phyloP scores from a whole-genome alignment of 108 stramenopile species.

The Cylindrotheca closterium region DNA sequence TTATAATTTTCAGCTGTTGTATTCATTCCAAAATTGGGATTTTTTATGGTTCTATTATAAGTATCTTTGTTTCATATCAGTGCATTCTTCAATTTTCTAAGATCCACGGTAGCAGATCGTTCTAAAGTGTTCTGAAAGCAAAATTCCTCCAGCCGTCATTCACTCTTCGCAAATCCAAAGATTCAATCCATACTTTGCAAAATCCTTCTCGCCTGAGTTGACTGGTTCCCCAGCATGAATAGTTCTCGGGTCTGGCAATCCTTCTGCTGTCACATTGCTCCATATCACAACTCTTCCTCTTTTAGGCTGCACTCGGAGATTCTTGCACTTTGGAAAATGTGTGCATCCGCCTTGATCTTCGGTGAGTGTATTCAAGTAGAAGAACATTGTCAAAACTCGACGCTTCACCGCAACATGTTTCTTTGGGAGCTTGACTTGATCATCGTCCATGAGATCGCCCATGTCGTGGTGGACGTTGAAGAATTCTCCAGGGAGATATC shows the following conservation, averaged over 20 bases:
- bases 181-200: conserved; percentile 63
- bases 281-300: conserved; percentile 57
- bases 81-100: no score
- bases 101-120: no score
- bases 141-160: no score
- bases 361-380: conserved; percentile 53
- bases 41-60: no score
- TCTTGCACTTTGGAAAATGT: conserved; percentile 38
- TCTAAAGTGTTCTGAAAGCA: no score
- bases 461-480: conserved; percentile 74
- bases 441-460: conserved; percentile 49
- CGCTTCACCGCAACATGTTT: conserved; percentile 38
- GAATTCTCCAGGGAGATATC: conserved; percentile 60
- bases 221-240: conserved; percentile 62
- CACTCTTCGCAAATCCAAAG: conserved; percentile 68
- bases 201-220: not conserved
- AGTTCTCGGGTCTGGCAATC: conserved; percentile 47
- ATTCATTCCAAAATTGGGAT: no score
- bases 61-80: no score
- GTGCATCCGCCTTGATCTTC: conserved; percentile 46
- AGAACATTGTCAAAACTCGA: conserved; percentile 64
- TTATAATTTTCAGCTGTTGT: no score
- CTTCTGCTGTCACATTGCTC: conserved; percentile 44
- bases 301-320: conserved; percentile 48
- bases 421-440: conserved; percentile 48